A percentile compares a stretch with the other conserved stretches of the same genome.
phyloP scores from a whole-genome alignment of 208 protist species.

The Crithidia sp. region DNA sequence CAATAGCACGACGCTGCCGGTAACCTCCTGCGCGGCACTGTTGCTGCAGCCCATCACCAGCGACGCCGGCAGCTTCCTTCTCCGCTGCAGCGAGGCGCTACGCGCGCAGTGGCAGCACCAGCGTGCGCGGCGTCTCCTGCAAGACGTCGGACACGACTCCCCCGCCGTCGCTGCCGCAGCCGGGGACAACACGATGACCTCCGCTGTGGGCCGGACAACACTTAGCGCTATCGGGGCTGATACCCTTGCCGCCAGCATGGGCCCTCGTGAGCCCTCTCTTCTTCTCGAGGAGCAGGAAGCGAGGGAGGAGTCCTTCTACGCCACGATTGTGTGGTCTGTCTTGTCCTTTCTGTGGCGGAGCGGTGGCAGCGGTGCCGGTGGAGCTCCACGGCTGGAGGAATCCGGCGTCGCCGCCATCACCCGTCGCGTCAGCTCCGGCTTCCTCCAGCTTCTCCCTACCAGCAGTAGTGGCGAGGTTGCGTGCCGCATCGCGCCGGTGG shows the following conservation, averaged over 20 bases:
- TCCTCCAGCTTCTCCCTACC: constrained; percentile 28
- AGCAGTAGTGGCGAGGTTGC: not conserved
- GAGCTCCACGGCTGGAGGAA: constrained; percentile 14
- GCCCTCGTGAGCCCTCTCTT: not conserved
- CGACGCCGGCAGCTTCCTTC: constrained; percentile 25
- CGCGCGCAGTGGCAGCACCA: constrained; percentile 28
- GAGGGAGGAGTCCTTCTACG: constrained; percentile 25
- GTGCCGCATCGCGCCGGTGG: constrained; percentile 4
- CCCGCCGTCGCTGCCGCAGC: not conserved
- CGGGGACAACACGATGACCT: not conserved
- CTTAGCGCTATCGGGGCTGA: too few species aligned
- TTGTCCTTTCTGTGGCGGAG: constrained; percentile 31
- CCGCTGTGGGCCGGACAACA: too few species aligned
- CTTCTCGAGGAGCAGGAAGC: constrained; percentile 19
- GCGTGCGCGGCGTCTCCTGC: constrained; percentile 18
- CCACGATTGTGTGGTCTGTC: constrained; percentile 25
- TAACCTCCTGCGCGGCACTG: not conserved
- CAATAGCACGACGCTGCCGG: not conserved
- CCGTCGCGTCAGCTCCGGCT: constrained; percentile 24
- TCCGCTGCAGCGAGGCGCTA: constrained; percentile 25
- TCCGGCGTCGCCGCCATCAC: constrained; percentile 15
- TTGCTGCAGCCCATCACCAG: constrained; percentile 25
- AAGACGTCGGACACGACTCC: not conserved
- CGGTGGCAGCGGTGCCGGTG: constrained; percentile 5
- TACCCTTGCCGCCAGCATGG: too few species aligned